Base-by-base conservation (phyloP, 345 rosid species). In the Salix purpurea region DNA sequence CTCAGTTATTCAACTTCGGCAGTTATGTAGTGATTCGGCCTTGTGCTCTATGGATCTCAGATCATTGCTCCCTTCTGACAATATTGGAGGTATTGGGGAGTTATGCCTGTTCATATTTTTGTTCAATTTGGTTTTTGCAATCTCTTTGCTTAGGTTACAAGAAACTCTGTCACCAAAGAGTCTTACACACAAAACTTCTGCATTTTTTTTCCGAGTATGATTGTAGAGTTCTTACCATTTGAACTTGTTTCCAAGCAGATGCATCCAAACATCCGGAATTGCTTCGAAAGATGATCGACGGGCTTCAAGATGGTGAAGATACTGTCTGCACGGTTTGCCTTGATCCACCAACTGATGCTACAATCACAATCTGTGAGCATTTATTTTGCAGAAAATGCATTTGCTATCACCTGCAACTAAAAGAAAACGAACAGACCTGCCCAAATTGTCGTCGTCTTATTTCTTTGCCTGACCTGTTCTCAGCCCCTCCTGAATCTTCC, bases 311-410 rank as follows among this genome's bases (percentile, higher is more conserved):
- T 82, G 91, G 93, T 48, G 98, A 94, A 83, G 97, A 94, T 83
- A 87, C 90, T 67, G 97, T 92, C 73, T 94, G 97, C 80, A 94
- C 94, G 1, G 91, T 94, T 61, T 92, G 98, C 86, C 88, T 94
- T 69, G 91, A 87, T 52, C 92, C 93, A 5, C 94, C 93, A 54
- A 79, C 70, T 30, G 87, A 88, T 74, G 75, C 87, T 54, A 77
- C 92, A 67, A 92, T 94, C 42, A 92, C 98, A 40, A 39, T 90
- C 23, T 92, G 98, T 84, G 84, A 39, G n/a, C 83, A 40, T 94
- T 96, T 84, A 94, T 92, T 77, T 86, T 86, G 68, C 89, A 89
- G 85, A 87, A 40, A 40, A 9, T 40, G 44, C 13, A 40, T 40
- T 40, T 40, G 44, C 44, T 11, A 9, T 2, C 42, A 91, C 40